Base-by-base conservation (phyloP, 176 grass and related monocot genomes). In the Bolboschoenus planiculmis region DNA sequence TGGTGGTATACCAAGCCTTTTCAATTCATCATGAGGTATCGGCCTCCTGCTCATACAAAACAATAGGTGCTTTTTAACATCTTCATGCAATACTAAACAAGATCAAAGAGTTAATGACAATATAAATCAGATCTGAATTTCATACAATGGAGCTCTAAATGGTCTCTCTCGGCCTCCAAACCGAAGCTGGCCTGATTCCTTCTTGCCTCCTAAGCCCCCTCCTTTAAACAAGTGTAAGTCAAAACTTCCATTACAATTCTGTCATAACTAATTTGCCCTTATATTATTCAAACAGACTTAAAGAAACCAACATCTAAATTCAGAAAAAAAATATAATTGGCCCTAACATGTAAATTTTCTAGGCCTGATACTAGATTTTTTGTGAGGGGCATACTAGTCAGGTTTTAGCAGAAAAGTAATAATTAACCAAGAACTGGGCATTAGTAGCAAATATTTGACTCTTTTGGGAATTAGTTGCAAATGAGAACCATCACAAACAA, bases 111-210 rank as follows among this genome's bases (percentile, higher is more conserved):
- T 30, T 27, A 82, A 72, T 35, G 21, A 3, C 6, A 81, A 3
- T 54, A 8, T 55, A 85, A 72, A 50, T 33, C 14, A 83, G 33
- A 61, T 65, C 48, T 23, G 26, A 20, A 14, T 58, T 88, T 56
- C 88, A 85, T 94, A 97, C 95, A 97, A 88, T 75, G 95, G 95
- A 90, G 95, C 95, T 82, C 88, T 90, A 79, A 97, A 97, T 87
- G 95, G 92, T 83, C 95, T 94, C 90, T 97, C 95, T 44, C 95
- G 90, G 73, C 92, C 95, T 81, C 95, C 95, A 21, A 97, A 97
- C 16, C 95, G 90, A 87, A 97, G 85, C 79, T 97, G 95, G 53
- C 95, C 95, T 89, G 92, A 97, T 91, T 97, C 95, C 87, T 97
- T 97, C 88, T 88, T 92, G 30, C 95, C 95, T 87, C 95, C 92